Evolutionary conservation across 129 eudicot species (phyloP), one percentile per base, ranked within the genome.

Genomic region (Artemisia tridentata): DNA sequence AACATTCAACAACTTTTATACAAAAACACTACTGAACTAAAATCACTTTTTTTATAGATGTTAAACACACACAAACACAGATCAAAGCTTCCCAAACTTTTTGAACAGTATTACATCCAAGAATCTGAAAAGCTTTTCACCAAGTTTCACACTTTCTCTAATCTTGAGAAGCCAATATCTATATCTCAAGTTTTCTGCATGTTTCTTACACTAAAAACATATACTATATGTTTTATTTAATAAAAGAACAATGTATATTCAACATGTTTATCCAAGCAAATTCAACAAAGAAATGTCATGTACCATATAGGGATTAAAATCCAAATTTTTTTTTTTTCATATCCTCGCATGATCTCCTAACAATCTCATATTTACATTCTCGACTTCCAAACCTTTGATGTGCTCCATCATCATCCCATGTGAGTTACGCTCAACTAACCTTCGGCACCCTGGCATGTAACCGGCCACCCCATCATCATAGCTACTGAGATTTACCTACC

Each of bases 351-450:
- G 77, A 63, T 83, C 82, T 43, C 84, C 80, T 12, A 85, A 83
- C 98, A 97, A 93, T 80, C 81, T 79, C 90, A 93, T 85, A 58
- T 80, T 63, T 64, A 93, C 91, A 79, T 93, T 80, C 34, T 80
- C 80, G 10, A 86, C 79, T 73, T 69, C 92, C 80, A 93, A 74
- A 27, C 95, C 98, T 14, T 89, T 76, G 10, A 93, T 75, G 46
- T 89, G 81, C 65, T 93, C 98, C 98, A 93, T 93, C 59, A 87
- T 64, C 63, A 93, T 75, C 83, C 98, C 98, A 0, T 96, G 97
- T 29, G 84, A 63, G 61, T 86, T 81, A 74, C 76, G 96, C 47
- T 89, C 87, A 31, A 93, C 96, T 13, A 93, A 92, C 31, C 90
- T 97, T 68, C 54, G 85, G 71, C 98, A 93, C 20, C 98, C 98